Conservation (phyloP, 306 rosid species). For the Cicer cuneatum region DNA sequence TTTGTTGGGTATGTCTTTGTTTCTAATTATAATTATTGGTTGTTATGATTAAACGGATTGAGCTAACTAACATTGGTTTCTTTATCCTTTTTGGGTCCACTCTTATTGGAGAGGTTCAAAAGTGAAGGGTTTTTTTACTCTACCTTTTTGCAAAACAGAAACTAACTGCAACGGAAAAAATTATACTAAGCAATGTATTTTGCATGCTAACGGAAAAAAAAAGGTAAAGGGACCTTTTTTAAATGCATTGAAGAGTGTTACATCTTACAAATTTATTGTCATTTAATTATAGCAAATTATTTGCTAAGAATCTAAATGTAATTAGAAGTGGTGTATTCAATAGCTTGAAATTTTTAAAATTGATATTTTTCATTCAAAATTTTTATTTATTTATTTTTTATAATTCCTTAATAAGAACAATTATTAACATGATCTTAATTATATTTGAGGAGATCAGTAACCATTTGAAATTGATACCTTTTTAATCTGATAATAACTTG, state of each 20-base stretch:
- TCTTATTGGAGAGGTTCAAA: conserved; percentile 21
- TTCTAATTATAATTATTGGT: conserved; percentile 29
- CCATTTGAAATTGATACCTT: too few relatives aligned
- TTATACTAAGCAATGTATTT: conserved; percentile 32
- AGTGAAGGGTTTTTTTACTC: conserved; percentile 35
- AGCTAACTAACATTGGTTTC: conserved; percentile 42
- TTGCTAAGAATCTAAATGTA: too few relatives aligned
- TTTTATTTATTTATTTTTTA: too few relatives aligned
- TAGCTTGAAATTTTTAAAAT: too few relatives aligned
- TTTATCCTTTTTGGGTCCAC: conserved; percentile 42
- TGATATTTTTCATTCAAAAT: too few relatives aligned
- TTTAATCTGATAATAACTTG: too few relatives aligned
- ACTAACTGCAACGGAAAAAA: background rate
- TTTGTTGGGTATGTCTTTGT: conserved; percentile 36
- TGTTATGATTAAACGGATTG: conserved; percentile 42
- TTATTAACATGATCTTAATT: too few relatives aligned
- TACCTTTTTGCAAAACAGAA: conserved; percentile 1
- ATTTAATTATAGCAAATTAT: too few relatives aligned
- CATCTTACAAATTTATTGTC: background rate
- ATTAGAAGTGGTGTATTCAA: too few relatives aligned
- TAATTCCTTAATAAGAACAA: too few relatives aligned
- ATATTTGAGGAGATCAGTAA: too few relatives aligned
- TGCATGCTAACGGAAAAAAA: background rate
- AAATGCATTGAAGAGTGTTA: background rate
- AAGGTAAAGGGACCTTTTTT: too few relatives aligned